Base-by-base conservation (phyloP, 805 yeast genomes). In the Ogataea kodamae region DNA sequence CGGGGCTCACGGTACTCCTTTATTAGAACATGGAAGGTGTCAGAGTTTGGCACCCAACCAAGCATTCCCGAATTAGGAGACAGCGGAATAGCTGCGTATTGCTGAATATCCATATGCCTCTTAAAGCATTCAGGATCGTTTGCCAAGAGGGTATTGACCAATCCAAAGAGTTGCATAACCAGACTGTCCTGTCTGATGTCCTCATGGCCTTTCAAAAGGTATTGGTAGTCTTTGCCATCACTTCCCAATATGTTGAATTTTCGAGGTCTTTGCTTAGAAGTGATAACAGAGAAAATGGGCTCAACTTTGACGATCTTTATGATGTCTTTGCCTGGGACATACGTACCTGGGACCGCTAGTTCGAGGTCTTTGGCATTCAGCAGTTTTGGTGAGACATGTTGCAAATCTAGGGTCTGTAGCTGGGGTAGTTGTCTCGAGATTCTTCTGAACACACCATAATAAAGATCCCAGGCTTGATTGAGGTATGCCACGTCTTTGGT, bases 1-100 rank as follows among this genome's bases (percentile, higher is more conserved):
- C 96, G 74, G 6, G 90, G 81, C 46, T 88, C 97, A 49, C 99
- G 76, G 56, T 89, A 88, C 49, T 90, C 97, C 41, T 88, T 74
- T 35, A 92, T 90, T 43, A 92, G 68, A 5, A 81, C 89, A 59
- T 92, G 97, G 75, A 92, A 83, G 0, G 99, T 92, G 53, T 94
- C 98, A 50, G 95, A 82, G 57, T 92, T 90, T 5, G 95, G 92
- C 28, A 92, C 98, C 97, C 97, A 92, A 1, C 97, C 96, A 26
- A 92, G 62, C 31, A 92, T 60, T 42, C 99, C 99, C n/a, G 95
- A 86, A 51, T 86, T 88, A 15, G 98, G 99, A 2, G 97, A 88
- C 28, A 92, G 63, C 6, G 99, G 98, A 50, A 86, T 90, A 0
- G 96, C 97, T 0, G 96, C 81, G 62, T 77, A 92, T 45, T 80